Evolutionary conservation across 2,329 filamentous ascomycete genomes (phyloP).

Genomic region (Bipolaris oryzae): DNA sequence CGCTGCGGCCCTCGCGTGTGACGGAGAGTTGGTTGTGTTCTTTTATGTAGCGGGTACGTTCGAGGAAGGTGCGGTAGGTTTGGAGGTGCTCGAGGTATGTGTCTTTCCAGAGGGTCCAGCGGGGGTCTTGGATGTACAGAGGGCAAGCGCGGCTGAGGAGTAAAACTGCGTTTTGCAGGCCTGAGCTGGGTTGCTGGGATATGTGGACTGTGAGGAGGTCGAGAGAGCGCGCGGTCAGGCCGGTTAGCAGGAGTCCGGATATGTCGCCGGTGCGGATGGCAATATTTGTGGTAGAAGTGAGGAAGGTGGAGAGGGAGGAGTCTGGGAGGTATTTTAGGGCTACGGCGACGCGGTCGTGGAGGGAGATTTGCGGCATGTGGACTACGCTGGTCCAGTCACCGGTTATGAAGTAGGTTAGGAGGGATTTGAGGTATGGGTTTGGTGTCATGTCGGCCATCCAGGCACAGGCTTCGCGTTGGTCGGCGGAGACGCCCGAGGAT

Average conservation of each 20-base stretch:
- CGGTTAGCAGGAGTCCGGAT: constrained; percentile 78
- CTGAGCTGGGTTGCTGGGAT: constrained; percentile 66
- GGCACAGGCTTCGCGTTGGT: constrained; percentile 65
- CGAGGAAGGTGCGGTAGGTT: constrained; percentile 71
- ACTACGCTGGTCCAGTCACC: constrained; percentile 78
- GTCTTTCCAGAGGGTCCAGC: constrained; percentile 79
- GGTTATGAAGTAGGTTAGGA: constrained; percentile 77
- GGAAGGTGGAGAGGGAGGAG: constrained; percentile 51
- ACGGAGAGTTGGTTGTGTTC: constrained; percentile 72
- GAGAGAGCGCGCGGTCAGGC: constrained; percentile 73
- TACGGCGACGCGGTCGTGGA: constrained; percentile 75
- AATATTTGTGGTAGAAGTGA: constrained; percentile 61
- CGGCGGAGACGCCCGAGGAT: constrained; percentile 54
- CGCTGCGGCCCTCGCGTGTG: constrained; percentile 67
- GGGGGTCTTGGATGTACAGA: constrained; percentile 76
- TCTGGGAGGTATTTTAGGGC: constrained; percentile 74
- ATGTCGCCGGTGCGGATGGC: constrained; percentile 72
- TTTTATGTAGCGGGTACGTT: constrained; percentile 78
- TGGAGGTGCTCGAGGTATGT: constrained; percentile 73
- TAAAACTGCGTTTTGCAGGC: constrained; percentile 79
- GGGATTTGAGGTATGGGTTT: constrained; percentile 79
- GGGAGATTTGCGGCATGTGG: constrained; percentile 72
- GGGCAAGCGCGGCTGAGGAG: constrained; percentile 76
- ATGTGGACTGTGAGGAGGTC: constrained; percentile 79
- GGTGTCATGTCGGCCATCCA: constrained; percentile 69